phyloP scores from a whole-genome alignment of 1,284 basidiomycete genomes.

The Phellinidium pouzarii region DNA sequence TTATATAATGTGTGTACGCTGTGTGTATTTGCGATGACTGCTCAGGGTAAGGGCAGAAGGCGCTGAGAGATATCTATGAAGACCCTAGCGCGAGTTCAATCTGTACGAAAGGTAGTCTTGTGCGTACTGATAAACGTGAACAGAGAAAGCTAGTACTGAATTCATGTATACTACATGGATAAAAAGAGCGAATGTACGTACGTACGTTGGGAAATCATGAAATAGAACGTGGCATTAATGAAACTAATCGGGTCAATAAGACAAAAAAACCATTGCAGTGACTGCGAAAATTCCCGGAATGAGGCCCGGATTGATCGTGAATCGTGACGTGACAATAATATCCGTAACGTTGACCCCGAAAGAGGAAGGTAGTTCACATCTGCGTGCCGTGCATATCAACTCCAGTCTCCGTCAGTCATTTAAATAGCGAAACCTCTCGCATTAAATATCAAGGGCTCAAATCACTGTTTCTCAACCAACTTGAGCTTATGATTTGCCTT shows the following conservation, averaged over 20 bases:
- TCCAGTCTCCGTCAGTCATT: no score
- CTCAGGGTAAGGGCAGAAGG: no score
- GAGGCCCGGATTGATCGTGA: constrained; percentile 18
- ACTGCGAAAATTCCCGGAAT: constrained; percentile 12
- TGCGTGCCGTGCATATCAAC: no score
- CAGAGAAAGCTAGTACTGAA: neutral
- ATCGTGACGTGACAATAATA: no score
- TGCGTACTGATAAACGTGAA: neutral
- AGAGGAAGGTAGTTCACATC: neutral
- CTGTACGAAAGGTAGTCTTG: neutral
- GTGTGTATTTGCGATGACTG: no score
- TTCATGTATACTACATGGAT: constrained; percentile 2
- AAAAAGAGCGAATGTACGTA: neutral
- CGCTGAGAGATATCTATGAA: no score
- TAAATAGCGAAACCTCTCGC: no score
- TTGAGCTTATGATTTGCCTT: no score
- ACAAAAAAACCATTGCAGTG: neutral
- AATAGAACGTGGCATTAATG: neutral
- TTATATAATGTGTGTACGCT: no score
- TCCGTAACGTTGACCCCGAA: no score
- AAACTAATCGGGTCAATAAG: neutral
- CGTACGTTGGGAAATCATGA: constrained; percentile 1
- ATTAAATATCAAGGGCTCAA: no score
- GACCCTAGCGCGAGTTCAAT: neutral
- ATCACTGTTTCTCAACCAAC: no score